Evolutionary conservation across 2,329 filamentous ascomycete genomes (phyloP).

Genomic region (Talaromyces islandicus): DNA sequence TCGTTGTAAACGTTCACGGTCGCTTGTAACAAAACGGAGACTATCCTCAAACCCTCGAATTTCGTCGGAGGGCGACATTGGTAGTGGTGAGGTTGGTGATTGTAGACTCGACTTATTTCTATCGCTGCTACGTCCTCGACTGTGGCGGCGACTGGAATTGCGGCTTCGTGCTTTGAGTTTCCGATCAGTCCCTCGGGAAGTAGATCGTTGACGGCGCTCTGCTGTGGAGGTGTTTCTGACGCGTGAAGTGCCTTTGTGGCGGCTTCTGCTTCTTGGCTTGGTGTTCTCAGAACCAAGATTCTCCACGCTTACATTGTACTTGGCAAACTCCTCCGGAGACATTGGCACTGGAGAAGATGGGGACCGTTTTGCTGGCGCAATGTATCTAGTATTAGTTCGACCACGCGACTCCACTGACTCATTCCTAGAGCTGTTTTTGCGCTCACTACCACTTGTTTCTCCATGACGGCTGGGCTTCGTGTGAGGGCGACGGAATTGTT

Average conservation of each 20-base stretch:
- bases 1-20: constrained; percentile 39
- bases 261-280: constrained; percentile 41
- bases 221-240: constrained; percentile 19
- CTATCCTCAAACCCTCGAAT: constrained; percentile 57
- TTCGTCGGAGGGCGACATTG: constrained; percentile 59
- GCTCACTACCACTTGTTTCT: constrained; percentile 37
- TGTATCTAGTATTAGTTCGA: constrained; percentile 59
- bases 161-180: constrained; percentile 33
- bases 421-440: constrained; percentile 51
- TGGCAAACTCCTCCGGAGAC: constrained; percentile 74
- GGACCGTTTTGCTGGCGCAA: constrained; percentile 73
- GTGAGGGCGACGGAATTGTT: constrained; percentile 42
- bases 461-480: constrained; percentile 46
- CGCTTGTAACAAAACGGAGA: constrained; percentile 37
- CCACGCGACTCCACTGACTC: constrained; percentile 62
- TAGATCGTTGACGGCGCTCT: constrained; percentile 31
- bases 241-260: constrained; percentile 26
- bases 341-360: constrained; percentile 90
- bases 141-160: constrained; percentile 28
- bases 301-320: constrained; percentile 40
- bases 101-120: constrained; percentile 54
- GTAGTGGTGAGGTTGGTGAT: constrained; percentile 76
- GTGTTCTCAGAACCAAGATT: constrained; percentile 38
- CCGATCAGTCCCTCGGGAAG: constrained; percentile 25
- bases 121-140: constrained; percentile 56